Evolutionary conservation across 208 protist species (phyloP), one percentile per base, ranked within the genome.

Genomic region (Spongospora subterranea): DNA sequence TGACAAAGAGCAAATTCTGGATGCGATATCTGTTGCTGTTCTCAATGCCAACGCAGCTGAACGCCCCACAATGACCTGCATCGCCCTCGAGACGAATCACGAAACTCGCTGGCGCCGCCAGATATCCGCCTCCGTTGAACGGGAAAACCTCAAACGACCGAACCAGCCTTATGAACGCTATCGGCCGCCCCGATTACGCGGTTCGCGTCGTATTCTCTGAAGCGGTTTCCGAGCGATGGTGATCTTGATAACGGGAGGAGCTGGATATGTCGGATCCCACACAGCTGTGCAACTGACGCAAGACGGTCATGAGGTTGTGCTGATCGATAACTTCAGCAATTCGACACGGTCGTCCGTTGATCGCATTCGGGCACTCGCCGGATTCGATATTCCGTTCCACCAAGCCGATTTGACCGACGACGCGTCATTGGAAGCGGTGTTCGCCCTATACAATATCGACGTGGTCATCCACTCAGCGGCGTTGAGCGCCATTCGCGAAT

Each of bases 261-360:
- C 53, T 0, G 92, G 92, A n/a, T 93, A 93, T 88, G 92, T 93
- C 65, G 92, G 92, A 29, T 89, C 46, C 39, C 92, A 93, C 77
- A 92, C 90, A 32, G 64, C 41, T 39, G 91, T 93, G 38, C 88
- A 90, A 76, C 53, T 93, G 17, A 66, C 92, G 71, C n/a, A 88
- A 17, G 71, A 20, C 35, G 64, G 40, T 38, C 66, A 71, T 39
- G 1, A 90, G 17, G 92, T 93, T 0, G 39, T 45, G 0, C 54
- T 93, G 6, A 11, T 93, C 38, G 92, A 93, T 64, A 93, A 90
- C 71, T 77, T 93, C 40, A 45, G 45, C 65, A 93, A 93, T 54
- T 24, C 92, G 46, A 89, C 38, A 41, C 11, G n/a, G 11, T 77
- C 90, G 66, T 17, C 17, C 54, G 41, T 93, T 32, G 0, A 82